Base-by-base conservation (phyloP, 768 basidiomycete species). In the Naematelia encephala region DNA sequence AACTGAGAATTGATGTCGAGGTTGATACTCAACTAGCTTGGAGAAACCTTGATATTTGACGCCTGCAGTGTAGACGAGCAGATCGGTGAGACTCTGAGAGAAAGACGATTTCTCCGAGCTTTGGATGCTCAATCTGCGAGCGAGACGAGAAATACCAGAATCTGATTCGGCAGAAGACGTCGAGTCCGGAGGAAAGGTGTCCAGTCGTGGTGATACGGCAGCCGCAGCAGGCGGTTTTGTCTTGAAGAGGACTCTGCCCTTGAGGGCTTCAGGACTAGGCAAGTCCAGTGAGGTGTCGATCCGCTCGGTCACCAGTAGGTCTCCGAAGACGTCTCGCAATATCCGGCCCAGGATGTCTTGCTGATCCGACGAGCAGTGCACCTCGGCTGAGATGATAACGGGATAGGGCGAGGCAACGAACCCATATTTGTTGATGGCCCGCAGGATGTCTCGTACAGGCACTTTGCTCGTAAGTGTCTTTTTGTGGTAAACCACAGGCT, bases 1-100 rank as follows among this genome's bases (percentile, higher is more conserved):
- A 5, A 98, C 83, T 4, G 91, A 94, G 76, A 99, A 93, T 73
- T 97, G 83, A 68, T 97, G 89, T 68, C 90, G 87, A 0, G 88
- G 83, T 5, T 86, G 86, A 69, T 99, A 99, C 28, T 82, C 80
- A 63, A 89, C 86, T 61, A 90, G 86, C 76, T 88, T 86, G 77
- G 89, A 89, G 77, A 98, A 82, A 0, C 93, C 92, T 46, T 86
- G 87, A 66, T 89, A 96, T 76, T 94, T 94, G 61, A 97, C 90
- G 4, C 94, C 94, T 54, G 94, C 85, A 4, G 94, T 97, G 77
- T 98, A 97, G 25, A 97, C 87, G 19, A 97, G 82, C 11, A 97
- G 82, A 1, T 83, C 80, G 0, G 85, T 84, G 1, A 98, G 82
- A 1, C 82, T 81, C 23, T 83, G 73, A 0, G 92, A 92, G 85